Evolutionary conservation across 2,329 filamentous ascomycete species (phyloP).

Genomic region (Trichoderma gracile): DNA sequence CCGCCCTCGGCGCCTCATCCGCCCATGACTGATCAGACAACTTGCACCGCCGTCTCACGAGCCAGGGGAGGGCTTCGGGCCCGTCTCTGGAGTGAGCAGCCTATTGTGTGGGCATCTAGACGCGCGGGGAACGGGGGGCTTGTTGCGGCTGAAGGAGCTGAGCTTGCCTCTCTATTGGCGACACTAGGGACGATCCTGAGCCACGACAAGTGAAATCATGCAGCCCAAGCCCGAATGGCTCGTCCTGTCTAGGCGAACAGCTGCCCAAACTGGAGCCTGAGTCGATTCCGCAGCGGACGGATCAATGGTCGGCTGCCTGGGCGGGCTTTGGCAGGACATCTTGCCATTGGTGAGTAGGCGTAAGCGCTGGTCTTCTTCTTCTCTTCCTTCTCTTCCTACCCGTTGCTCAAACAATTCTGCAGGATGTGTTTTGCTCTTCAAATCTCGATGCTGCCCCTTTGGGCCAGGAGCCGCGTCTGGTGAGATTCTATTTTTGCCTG

Average conservation of each 20-base stretch:
- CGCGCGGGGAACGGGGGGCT: constrained; percentile 17
- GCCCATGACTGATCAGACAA: not conserved
- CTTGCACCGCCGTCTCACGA: constrained; percentile 22
- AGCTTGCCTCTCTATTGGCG: constrained; percentile 21
- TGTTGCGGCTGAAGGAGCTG: constrained; percentile 26
- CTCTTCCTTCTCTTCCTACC: not conserved
- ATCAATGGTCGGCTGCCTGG: not conserved
- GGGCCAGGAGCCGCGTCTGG: not conserved
- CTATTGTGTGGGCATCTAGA: constrained; percentile 16
- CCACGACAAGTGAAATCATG: constrained; percentile 18
- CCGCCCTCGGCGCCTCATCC: constrained; percentile 21
- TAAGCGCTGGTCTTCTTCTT: not conserved
- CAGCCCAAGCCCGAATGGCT: constrained; percentile 6
- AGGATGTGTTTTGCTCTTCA: not conserved
- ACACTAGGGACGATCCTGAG: constrained; percentile 2
- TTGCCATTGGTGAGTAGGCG: constrained; percentile 3
- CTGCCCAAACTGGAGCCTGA: constrained; percentile 4
- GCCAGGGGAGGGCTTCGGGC: not conserved
- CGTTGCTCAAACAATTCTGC: too few species aligned
- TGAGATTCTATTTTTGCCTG: constrained; percentile 23
- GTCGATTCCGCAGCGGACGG: not conserved
- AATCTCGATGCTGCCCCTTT: not conserved
- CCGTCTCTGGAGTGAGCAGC: constrained; percentile 8
- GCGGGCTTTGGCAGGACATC: not conserved
- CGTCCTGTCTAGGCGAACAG: not conserved